Evolutionary conservation across 768 basidiomycete species (phyloP).

Genomic region (Pisolithus tinctorius): DNA sequence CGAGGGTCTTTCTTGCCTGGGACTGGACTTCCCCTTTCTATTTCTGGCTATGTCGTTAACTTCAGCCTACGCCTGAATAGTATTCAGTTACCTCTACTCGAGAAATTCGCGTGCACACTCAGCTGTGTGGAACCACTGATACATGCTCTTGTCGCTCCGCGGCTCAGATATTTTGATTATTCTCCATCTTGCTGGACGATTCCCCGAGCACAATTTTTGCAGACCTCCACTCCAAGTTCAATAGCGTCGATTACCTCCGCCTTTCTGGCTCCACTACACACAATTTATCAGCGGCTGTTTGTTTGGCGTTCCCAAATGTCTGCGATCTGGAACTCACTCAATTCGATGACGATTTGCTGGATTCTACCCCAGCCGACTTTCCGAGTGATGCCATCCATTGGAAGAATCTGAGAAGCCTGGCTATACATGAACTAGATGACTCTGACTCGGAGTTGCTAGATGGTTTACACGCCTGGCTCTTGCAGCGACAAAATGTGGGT

Average conservation of each 20-base stretch:
- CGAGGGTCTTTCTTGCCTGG: too few relatives aligned
- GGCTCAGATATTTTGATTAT: not conserved
- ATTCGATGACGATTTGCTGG: not conserved
- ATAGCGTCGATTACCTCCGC: not conserved
- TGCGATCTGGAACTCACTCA: not conserved
- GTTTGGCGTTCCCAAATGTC: not conserved
- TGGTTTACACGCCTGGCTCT: not conserved
- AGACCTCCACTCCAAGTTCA: not conserved
- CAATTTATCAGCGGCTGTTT: not conserved
- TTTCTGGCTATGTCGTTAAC: too few relatives aligned
- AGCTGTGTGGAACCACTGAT: not conserved
- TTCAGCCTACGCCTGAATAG: not conserved
- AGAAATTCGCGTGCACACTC: not conserved
- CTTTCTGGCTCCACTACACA: not conserved
- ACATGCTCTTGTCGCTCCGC: not conserved
- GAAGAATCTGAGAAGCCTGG: not conserved
- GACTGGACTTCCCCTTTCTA: too few relatives aligned
- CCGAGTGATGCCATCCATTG: not conserved
- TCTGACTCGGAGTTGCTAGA: not conserved
- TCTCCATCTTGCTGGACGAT: not conserved
- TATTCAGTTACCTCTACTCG: not conserved
- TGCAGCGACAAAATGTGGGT: not conserved
- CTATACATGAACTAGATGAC: not conserved
- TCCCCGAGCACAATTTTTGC: not conserved
- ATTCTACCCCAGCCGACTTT: not conserved